Conservation (phyloP, 163 green algal genomes). For the Scenedesmus sp. region DNA sequence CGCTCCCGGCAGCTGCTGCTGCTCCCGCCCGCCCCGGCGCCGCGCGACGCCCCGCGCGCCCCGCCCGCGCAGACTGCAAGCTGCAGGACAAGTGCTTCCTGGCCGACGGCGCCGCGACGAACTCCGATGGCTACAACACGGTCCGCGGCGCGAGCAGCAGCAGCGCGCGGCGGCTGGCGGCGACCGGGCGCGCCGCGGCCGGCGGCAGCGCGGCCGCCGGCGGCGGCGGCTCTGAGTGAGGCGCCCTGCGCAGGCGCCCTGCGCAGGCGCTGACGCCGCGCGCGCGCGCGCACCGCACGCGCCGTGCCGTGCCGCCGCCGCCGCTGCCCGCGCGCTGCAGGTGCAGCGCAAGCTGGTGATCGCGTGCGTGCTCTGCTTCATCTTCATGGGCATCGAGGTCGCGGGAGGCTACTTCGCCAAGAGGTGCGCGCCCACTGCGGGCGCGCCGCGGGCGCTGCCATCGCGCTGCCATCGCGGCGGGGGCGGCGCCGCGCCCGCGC, state of each 20-base stretch:
- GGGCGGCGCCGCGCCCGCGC: no score
- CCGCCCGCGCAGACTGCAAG: conserved; percentile 43
- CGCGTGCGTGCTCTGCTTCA: conserved; percentile 74
- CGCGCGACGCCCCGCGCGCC: no score
- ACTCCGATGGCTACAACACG: conserved; percentile 9
- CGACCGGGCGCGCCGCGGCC: no score
- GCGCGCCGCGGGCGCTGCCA: no score
- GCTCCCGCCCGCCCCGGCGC: no score
- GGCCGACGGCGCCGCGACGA: conserved; percentile 26
- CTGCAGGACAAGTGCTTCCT: conserved; percentile 54
- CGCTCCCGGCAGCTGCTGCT: no score
- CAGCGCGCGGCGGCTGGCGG: neutral
- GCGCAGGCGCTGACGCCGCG: no score
- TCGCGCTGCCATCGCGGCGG: no score
- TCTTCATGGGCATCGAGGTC: conserved; percentile 88
- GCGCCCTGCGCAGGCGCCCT: neutral
- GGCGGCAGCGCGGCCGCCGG: no score
- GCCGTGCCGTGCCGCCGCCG: no score
- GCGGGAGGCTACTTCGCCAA: conserved; percentile 77
- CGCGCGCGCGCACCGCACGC: no score
- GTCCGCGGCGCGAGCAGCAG: neutral
- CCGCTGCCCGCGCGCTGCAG: conserved; percentile 39
- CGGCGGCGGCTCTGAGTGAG: conserved; percentile 2
- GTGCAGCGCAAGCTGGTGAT: conserved; percentile 80
- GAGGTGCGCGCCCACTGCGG: no score